Base-by-base conservation (phyloP, 805 yeast species). In the Saccharomycopsis lassenensis region DNA sequence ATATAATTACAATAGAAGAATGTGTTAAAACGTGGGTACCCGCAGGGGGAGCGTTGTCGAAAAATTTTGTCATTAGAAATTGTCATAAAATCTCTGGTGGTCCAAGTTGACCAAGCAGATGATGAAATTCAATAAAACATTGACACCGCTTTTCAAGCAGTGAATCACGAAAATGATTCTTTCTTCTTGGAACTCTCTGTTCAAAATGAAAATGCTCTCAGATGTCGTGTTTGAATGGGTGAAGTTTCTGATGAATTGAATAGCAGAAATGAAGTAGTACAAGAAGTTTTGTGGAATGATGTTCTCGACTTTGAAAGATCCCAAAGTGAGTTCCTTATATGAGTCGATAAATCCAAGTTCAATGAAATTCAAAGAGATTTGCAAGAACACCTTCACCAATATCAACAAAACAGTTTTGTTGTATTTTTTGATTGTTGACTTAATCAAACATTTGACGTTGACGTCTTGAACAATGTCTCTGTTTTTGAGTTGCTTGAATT, bases 31-130 rank as follows among this genome's bases (percentile, higher is more conserved):
- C n/a, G n/a, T n/a, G n/a, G n/a, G n/a, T n/a, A n/a, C n/a, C n/a
- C n/a, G n/a, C n/a, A n/a, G n/a, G n/a, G n/a, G n/a, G n/a, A n/a
- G n/a, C n/a, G n/a, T n/a, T n/a, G n/a, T n/a, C n/a, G n/a, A n/a
- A n/a, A 50, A 46, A 29, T 61, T 58, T 19, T 46, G 50, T 1
- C 36, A 22, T 1, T 49, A 47, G 0, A 71, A 69, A 3, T 55
- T 17, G 0, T 48, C 47, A 2, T 62, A 61, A 2, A 63, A 58
- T 2, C n/a, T n/a, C n/a, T n/a, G n/a, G n/a, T n/a, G n/a, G n/a
- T n/a, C n/a, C n/a, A n/a, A n/a, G 40, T 37, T 37, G 2, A 37
- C 24, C 40, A 37, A 37, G 17, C 40, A 37, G n/a, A 37, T 37
- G n/a, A 37, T 4, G 17, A 34, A 33, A 23, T 37, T 37, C 11